Conservation (phyloP, 805 yeast species). For the Saturnispora serradocipensis region DNA sequence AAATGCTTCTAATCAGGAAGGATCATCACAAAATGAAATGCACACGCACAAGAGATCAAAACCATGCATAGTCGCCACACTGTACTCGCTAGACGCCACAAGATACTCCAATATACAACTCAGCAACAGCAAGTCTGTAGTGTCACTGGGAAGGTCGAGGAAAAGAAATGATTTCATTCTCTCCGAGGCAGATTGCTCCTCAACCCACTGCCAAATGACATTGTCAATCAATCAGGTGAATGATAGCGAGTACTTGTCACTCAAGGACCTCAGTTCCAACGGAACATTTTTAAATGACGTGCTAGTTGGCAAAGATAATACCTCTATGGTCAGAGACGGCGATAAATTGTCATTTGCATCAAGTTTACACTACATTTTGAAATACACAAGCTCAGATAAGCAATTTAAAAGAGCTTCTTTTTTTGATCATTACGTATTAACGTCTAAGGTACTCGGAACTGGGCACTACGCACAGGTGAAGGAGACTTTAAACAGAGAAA, state of each 20-base stretch:
- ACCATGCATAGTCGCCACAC: conserved; percentile 4
- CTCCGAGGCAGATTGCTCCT: conserved; percentile 44
- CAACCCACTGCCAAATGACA: conserved; percentile 51
- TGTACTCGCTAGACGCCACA: conserved; percentile 8
- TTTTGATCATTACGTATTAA: conserved; percentile 43
- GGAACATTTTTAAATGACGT: conserved; percentile 61
- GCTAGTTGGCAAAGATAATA: conserved; percentile 39
- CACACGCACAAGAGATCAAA: neutral
- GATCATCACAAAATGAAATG: neutral
- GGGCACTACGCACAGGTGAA: conserved; percentile 81
- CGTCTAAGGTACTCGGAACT: conserved; percentile 54
- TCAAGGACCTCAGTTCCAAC: conserved; percentile 53
- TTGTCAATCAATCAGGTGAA: conserved; percentile 31
- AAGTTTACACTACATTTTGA: conserved; percentile 24
- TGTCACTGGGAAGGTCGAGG: conserved; percentile 22
- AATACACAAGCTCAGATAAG: conserved; percentile 13
- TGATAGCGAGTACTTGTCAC: conserved; percentile 31
- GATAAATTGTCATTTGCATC: conserved; percentile 50
- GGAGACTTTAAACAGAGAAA: conserved; percentile 49
- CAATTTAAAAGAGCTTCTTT: conserved; percentile 30
- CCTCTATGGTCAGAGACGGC: conserved; percentile 48
- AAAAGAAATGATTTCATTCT: conserved; percentile 45
- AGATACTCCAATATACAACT: conserved; percentile 3
- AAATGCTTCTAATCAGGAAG: neutral
- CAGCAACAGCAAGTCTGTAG: neutral